Percentiles rank a stretch among this genome's conserved stretches.
These are phyloP conservation scores for Beauveria rudraprayagi DNA, from an alignment of 2,329 filamentous ascomycete genomes.

Conservation along the genomic window DNA sequence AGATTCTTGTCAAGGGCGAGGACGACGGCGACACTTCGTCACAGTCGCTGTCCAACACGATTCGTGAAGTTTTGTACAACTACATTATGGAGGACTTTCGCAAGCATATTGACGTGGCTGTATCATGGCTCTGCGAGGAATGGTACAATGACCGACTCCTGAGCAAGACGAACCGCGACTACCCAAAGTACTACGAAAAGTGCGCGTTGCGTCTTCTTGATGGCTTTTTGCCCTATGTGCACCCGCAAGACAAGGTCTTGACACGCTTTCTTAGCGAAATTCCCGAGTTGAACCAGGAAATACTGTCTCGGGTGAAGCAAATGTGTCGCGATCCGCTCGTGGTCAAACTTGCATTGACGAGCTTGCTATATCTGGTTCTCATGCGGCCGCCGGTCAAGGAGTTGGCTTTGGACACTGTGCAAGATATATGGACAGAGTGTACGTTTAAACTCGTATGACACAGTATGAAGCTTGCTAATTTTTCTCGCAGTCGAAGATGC, in stretches of 20 bases:
- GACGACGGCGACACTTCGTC: slow-evolving; percentile 23
- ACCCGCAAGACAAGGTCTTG: slow-evolving; percentile 80
- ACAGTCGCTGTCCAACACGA: slow-evolving; percentile 53
- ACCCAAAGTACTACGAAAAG: slow-evolving; percentile 63
- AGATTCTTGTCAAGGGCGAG: slow-evolving; percentile 49
- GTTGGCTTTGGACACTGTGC: slow-evolving; percentile 55
- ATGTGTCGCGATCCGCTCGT: slow-evolving; percentile 60
- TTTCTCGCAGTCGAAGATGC: slow-evolving; percentile 48
- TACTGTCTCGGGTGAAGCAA: slow-evolving; percentile 64
- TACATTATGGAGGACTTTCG: slow-evolving; percentile 92
- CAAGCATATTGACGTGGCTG: slow-evolving; percentile 77
- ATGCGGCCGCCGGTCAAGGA: slow-evolving; percentile 58
- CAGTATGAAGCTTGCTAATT: neutral
- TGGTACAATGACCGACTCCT: slow-evolving; percentile 81
- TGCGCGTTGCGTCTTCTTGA: slow-evolving; percentile 79
- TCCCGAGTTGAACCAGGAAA: slow-evolving; percentile 63
- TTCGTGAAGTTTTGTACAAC: slow-evolving; percentile 72
- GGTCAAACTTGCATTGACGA: slow-evolving; percentile 55
- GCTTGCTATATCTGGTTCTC: slow-evolving; percentile 58
- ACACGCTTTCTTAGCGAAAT: slow-evolving; percentile 90
- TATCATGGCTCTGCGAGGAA: slow-evolving; percentile 93
- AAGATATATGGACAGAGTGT: slow-evolving; percentile 61
- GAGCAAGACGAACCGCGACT: slow-evolving; percentile 34
- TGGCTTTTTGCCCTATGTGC: slow-evolving; percentile 83
- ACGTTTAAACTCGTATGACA: slow-evolving; percentile 25